Evolutionary conservation across 192 early-diverging fungal species (phyloP).

Genomic region (Podila horticola): DNA sequence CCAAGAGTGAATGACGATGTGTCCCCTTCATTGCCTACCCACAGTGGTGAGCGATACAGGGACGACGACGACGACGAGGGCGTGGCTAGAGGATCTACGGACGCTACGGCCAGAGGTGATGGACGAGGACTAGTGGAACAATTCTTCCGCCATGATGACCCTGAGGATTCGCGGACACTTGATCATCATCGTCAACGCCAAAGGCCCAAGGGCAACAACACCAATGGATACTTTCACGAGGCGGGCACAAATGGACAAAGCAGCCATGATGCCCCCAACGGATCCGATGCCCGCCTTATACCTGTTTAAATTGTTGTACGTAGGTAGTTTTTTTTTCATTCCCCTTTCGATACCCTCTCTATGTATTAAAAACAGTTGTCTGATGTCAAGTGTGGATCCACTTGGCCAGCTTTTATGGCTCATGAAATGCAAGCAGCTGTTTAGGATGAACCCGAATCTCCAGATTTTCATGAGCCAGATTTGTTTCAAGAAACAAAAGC

Average conservation of each 20-base stretch:
- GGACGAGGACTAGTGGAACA: slow-evolving; percentile 2
- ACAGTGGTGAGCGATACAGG: neutral
- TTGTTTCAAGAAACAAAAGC: too few relatives aligned
- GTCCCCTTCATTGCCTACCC: slow-evolving; percentile 15
- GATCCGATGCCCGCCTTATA: neutral
- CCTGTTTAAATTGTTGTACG: neutral
- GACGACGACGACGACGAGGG: slow-evolving; percentile 13
- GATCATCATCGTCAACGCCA: neutral
- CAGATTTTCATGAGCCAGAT: too few relatives aligned
- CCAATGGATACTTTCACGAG: neutral
- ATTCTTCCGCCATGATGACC: neutral
- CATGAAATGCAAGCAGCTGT: too few relatives aligned
- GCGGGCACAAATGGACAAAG: neutral
- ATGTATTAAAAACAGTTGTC: too few relatives aligned
- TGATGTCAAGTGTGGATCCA: too few relatives aligned
- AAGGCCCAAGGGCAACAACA: neutral
- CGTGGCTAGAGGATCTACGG: neutral
- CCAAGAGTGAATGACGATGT: slow-evolving; percentile 17
- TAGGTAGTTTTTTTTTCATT: neutral
- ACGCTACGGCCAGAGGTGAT: neutral
- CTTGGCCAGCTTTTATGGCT: too few relatives aligned
- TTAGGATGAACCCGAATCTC: too few relatives aligned
- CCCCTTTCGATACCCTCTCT: too few relatives aligned
- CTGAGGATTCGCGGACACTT: neutral
- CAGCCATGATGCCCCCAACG: neutral